Base-by-base conservation (phyloP, 2,329 filamentous ascomycete species). In the Blumeria graminis region DNA sequence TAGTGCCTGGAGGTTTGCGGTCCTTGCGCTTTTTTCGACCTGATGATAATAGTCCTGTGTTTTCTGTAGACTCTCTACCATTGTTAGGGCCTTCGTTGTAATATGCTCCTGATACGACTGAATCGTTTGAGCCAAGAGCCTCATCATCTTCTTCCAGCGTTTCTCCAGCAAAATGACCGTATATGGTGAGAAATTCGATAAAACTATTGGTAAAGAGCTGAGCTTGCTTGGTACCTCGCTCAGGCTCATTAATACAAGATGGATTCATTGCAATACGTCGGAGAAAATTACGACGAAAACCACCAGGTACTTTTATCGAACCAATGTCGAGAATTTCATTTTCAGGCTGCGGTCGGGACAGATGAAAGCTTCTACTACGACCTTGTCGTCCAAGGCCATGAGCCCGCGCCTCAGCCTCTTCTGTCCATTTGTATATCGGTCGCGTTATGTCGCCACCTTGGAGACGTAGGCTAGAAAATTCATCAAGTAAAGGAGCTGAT, bases 111-210 rank as follows among this genome's bases (percentile, higher is more conserved):
- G 86, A 89, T 7, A 82, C 83, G 67, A 95, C 95, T 69, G 94
- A 95, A 66, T 95, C 90, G 67, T 93, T 84, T 1, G 87, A 86
- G 5, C 76, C 80, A 13, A 94, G 72, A 1, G 81, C 86, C 68
- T 96, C 90, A 63, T 96, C 92, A 63, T 96, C 92, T 69, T 98
- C 92, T 67, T 95, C 89, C 11, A 98, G 76, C 66, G 94, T 85
- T 69, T 98, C 92, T 69, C 92, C 92, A 1, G 92, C 92, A 67
- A 98, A 98, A 70, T 98, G 92, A 3, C 92, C 92, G 63, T 95
- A 98, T 34, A 98, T 76, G 7, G 86, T 89, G 55, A 98, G 68
- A 64, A 98, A 98, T 68, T 98, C 93, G 58, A 98, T 77, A 67
- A 98, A 98, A 69, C 85, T 98, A 61, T 77, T 88, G 0, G 92